These are phyloP conservation scores for Luffa acutangula DNA, from an alignment of 306 rosid genomes.

Conservation along the genomic window DNA sequence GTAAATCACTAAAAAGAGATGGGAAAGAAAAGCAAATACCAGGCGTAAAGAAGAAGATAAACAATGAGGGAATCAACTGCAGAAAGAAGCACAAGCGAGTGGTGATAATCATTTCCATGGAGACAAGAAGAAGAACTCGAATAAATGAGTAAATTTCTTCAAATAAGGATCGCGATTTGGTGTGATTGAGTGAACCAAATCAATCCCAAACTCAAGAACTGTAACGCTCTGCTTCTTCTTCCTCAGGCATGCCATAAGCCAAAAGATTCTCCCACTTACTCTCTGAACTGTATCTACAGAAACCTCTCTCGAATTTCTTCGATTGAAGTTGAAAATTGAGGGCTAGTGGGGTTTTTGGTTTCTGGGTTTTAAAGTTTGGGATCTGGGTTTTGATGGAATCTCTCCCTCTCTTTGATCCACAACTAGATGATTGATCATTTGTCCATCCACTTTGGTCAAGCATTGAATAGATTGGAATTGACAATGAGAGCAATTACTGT, in stretches of 20 bases:
- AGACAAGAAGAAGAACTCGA: conserved; percentile 15
- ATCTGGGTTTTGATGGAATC: not conserved
- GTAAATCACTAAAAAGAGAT: not conserved
- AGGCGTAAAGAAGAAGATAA: conserved; percentile 35
- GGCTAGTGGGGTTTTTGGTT: not conserved
- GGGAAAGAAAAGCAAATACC: conserved; percentile 34
- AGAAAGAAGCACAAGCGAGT: conserved; percentile 23
- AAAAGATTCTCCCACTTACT: conserved; percentile 1
- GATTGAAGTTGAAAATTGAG: not conserved
- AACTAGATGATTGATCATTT: not conserved
- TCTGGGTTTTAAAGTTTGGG: not conserved
- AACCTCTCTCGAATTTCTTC: not conserved
- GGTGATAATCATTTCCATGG: conserved; percentile 20
- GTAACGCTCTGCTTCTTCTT: conserved; percentile 26
- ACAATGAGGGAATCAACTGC: conserved; percentile 19
- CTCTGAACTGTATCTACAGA: not conserved
- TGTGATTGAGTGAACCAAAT: conserved; percentile 26
- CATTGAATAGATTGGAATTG: not conserved
- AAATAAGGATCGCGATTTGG: conserved; percentile 18
- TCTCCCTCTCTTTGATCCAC: not conserved
- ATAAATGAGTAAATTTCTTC: conserved; percentile 12
- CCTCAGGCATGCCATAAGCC: conserved; percentile 64
- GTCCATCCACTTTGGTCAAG: not conserved
- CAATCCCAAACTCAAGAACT: conserved; percentile 21
- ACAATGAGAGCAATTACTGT: not conserved